A percentile compares a stretch with the other conserved stretches of the same genome.
Conservation (phyloP, 441 rosid species). For the Eutrema salsugineum region DNA sequence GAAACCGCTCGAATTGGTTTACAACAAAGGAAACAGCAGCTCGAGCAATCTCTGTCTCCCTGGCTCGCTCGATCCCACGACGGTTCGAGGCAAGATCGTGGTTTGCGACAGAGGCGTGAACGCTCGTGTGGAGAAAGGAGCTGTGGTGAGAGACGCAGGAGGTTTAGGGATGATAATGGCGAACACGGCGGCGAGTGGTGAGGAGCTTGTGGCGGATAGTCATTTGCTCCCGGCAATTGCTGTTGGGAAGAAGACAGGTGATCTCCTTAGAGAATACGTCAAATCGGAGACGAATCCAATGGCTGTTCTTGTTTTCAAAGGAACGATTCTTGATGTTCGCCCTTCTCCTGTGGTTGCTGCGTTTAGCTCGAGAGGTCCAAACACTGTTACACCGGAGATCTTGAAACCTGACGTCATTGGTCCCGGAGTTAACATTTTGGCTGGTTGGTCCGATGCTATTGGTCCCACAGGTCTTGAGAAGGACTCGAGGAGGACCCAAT, state of each 20-base stretch:
- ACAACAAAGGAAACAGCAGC: conserved; percentile 39
- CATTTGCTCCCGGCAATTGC: conserved; percentile 75
- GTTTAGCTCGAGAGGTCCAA: conserved; percentile 89
- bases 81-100: conserved; percentile 72
- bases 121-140: conserved; percentile 86
- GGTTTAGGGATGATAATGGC: conserved; percentile 88
- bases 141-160: conserved; percentile 81
- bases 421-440: conserved; percentile 87
- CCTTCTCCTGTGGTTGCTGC: conserved; percentile 97
- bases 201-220: conserved; percentile 90
- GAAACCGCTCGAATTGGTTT: conserved; percentile 51
- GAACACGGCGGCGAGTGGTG: conserved; percentile 66
- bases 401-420: conserved; percentile 94
- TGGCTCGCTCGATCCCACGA: conserved; percentile 60
- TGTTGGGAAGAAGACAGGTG: conserved; percentile 73
- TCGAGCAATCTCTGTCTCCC: conserved; percentile 64
- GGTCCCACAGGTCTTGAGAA: conserved; percentile 77
- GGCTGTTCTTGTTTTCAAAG: conserved; percentile 56
- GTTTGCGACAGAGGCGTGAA: conserved; percentile 81
- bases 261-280: conserved; percentile 53
- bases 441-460: conserved; percentile 70
- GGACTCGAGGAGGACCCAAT: conserved; percentile 56
- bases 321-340: conserved; percentile 58
- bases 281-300: conserved; percentile 41
- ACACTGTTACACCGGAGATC: conserved; percentile 71